Base-by-base conservation (phyloP, 1,139 yeast species). In the Candida neerlandica region DNA sequence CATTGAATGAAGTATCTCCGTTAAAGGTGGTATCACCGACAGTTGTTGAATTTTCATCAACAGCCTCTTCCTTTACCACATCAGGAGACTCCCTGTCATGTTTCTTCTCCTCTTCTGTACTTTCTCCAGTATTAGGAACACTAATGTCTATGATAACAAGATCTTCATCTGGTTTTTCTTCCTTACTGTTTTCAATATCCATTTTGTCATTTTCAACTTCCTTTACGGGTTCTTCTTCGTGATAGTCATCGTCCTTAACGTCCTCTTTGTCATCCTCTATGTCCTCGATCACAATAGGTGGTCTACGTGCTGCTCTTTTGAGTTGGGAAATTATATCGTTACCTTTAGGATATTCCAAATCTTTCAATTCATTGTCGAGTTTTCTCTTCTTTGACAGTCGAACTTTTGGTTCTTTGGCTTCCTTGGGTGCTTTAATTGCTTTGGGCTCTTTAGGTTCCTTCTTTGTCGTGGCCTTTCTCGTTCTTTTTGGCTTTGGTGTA, bases 381-480 rank as follows among this genome's bases (percentile, higher is more conserved):
- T 41, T 42, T 38, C 42, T 30, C 40, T 46, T 33, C 40, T 46
- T 41, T 39, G 27, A 23, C 27, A 2, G 2, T 23, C 7, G 27
- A 23, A 6, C 9, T 23, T 23, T 23, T 23, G 29, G 52, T 46
- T 44, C 50, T 19, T 26, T 26, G 12, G 29, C 16, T n/a, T 37
- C 18, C 26, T n/a, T 37, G 7, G 29, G 15, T 37, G 5, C 14
- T 18, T 37, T 23, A 23, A 7, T n/a, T 37, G 14, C n/a, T 12
- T 37, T 14, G 5, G 27, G 40, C 5, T 37, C 27, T 5, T 39
- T 26, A 1, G 32, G 32, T 39, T 23, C 37, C 19, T 33, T 33
- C 21, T 33, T 33, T 15, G 21, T 6, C 4, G 16, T 33, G 5
- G 10, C 12, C 11, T 26, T 39, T 23, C 27, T 23, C 10, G 27